Base-by-base conservation (phyloP, 2,329 filamentous ascomycete species). In the Cordyceps javanica region DNA sequence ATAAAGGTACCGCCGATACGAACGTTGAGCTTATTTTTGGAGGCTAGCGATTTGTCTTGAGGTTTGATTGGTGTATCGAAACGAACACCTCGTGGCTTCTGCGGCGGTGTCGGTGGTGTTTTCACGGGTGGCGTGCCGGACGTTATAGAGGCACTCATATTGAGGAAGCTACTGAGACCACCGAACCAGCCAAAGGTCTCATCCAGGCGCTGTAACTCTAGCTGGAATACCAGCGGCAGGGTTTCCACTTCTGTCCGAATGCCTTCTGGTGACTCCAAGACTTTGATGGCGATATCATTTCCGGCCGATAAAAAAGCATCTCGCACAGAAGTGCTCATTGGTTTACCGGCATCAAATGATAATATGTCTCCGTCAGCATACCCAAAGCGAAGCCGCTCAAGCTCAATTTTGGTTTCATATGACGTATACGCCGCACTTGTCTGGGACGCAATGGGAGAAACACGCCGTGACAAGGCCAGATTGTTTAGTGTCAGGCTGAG, bases 181-280 rank as follows among this genome's bases (percentile, higher is more conserved):
- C 94, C 94, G 71, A 97, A 92, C 79, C 90, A 91, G 57, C 85
- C 84, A 60, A 97, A 85, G 0, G 90, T 90, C 65, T 96, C 91
- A 64, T 97, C 94, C 23, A 97, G 74, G 57, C 83, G 82, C 62
- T 88, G 86, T 16, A 97, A 75, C 67, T 97, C 90, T 41, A 97
- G 73, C 58, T 86, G 82, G 10, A 96, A 70, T 59, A 87, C 83
- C 2, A 97, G 71, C 6, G 92, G 91, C 10, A 95, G 77, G 0
- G 91, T 95, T 54, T 85, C 82, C 14, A 96, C 69, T 32, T 89
- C 84, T 16, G 89, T 80, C 58, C 75, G 75, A 14, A 73, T 78
- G 5, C 70, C 71, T 1, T 75, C 73, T 1, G 70, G 61, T 2
- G 75, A 71, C 62, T 80, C 77, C 0, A 72, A 66, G 26, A 85